These are phyloP conservation scores for Pythium scleroteichum DNA, from an alignment of 352 stramenopile species.

Conservation along the genomic window DNA sequence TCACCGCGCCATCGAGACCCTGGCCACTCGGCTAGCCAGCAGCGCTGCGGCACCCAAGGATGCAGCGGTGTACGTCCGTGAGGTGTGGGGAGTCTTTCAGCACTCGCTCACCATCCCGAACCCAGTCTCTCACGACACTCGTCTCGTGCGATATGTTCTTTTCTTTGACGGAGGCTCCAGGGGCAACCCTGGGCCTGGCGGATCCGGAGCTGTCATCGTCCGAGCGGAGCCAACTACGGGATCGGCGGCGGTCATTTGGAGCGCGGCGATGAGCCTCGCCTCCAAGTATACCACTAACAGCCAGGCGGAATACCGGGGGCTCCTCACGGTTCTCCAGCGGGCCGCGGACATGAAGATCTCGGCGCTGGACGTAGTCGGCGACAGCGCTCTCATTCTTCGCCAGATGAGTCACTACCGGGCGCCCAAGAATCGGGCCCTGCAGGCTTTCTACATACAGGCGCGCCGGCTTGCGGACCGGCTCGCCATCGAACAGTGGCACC, in stretches of 20 bases:
- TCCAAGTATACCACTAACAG: conserved; percentile 3
- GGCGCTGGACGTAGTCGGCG: neutral
- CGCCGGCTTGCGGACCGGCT: too few species aligned
- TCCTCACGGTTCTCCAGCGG: neutral
- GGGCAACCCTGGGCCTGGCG: conserved; percentile 4
- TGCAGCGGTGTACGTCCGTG: too few species aligned
- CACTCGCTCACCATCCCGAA: too few species aligned
- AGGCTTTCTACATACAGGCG: neutral
- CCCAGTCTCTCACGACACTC: too few species aligned
- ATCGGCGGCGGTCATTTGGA: neutral
- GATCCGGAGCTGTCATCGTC: neutral
- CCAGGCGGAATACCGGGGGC: conserved; percentile 3
- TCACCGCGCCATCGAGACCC: too few species aligned
- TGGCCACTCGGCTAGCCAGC: too few species aligned
- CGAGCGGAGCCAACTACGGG: neutral
- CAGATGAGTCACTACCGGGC: neutral
- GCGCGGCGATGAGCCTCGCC: neutral
- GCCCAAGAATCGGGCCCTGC: neutral
- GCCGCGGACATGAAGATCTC: neutral
- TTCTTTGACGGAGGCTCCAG: conserved; percentile 7
- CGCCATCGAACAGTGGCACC: too few species aligned
- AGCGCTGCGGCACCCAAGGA: too few species aligned
- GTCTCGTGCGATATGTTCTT: conserved; percentile 3
- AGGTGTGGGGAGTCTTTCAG: too few species aligned
- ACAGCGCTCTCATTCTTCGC: conserved; percentile 1